Percentiles rank a stretch among this genome's conserved stretches.
These are phyloP conservation scores for Trypanosoma platydactyli DNA, from an alignment of 208 protist genomes.

Conservation along the genomic window DNA sequence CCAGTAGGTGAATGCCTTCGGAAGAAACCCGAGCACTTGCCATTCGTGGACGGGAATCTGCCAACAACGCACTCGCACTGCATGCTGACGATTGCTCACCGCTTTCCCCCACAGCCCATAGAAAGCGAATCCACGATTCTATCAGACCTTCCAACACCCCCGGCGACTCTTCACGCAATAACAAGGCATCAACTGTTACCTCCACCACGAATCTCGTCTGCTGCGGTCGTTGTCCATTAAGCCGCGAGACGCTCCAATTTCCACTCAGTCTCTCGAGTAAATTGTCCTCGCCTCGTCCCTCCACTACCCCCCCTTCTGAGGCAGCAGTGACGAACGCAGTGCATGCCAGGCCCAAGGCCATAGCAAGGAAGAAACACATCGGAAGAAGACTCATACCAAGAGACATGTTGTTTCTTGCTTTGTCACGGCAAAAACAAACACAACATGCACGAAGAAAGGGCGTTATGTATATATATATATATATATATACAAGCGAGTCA, in stretches of 20 bases:
- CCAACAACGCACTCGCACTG: neutral
- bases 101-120: neutral
- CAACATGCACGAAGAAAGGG: neutral
- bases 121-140: neutral
- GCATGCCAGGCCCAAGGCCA: constrained; percentile 8
- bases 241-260: constrained; percentile 28
- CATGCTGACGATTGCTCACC: neutral
- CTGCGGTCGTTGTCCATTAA: constrained; percentile 7
- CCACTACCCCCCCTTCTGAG: neutral
- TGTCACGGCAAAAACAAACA: neutral
- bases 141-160: neutral
- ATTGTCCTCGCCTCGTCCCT: neutral
- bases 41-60: neutral
- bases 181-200: neutral
- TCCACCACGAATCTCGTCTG: constrained; percentile 12
- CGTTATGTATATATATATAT: too few species aligned
- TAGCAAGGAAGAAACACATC: constrained; percentile 8
- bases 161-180: constrained; percentile 5
- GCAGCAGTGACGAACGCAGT: neutral
- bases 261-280: neutral
- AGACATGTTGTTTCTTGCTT: neutral
- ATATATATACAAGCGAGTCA: too few species aligned
- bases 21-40: neutral
- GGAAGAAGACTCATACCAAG: neutral
- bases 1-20: constrained; percentile 6